Base-by-base conservation (phyloP, 1,284 basidiomycete genomes). In the Apiotrichum siamense region DNA sequence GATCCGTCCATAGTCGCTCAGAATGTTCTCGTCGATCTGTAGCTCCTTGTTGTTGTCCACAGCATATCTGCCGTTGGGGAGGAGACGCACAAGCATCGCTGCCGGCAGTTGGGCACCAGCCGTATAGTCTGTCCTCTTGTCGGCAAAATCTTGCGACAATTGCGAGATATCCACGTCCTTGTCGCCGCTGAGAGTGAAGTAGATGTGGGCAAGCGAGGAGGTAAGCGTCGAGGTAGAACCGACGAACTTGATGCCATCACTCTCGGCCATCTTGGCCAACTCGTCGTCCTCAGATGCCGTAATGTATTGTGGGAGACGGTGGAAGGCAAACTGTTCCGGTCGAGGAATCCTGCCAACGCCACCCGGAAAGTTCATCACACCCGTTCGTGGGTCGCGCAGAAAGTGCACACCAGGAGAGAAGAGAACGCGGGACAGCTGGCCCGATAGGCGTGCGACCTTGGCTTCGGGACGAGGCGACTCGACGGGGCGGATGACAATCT, bases 201-300 rank as follows among this genome's bases (percentile, higher is more conserved):
- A 97, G 36, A 93, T 83, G 51, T 97, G 92, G 44, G 82, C 81
- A 33, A 97, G 77, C 53, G 93, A 81, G 29, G 85, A 83, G 0
- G 88, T 87, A 54, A 96, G 75, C 11, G 89, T 93, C n/a, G 90
- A 94, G 0, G 94, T 98, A 10, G 88, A 93, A 1, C 94, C 94
- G 17, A 82, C 81, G 68, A 87, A 97, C 26, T 52, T 36, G 17
- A 50, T 26, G 0, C 44, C 48, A 53, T 87, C 78, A 33, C 72
- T 70, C 58, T 80, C 77, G 0, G 87, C 85, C 15, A 96, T 73
- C 4, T 70, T 65, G 50, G 79, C 77, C 6, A 97, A 75, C 53
- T 87, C 83, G 83, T 88, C 67, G 65, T 98, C 94, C 49, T 79
- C 77, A 4, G 88, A 91, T 38, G 90, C 91, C 26, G 80, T 85